A percentile compares a stretch with the other conserved stretches of the same genome.
Evolutionary conservation across 2,329 filamentous ascomycete species (phyloP).

Genomic region (Verruconis gallopava): DNA sequence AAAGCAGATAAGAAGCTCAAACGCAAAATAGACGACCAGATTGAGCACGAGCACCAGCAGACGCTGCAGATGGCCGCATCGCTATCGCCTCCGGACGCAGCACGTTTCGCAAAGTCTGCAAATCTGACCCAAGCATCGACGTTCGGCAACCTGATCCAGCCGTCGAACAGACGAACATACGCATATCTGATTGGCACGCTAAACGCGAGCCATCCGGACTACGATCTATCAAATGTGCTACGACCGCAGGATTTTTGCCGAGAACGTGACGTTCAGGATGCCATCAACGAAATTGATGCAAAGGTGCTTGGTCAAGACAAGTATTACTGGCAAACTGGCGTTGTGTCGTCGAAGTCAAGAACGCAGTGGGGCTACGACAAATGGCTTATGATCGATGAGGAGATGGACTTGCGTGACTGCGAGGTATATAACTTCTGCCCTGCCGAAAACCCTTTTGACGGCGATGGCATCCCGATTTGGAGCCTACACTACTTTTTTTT

Average conservation of each 20-base stretch:
- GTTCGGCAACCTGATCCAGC: slow-evolving; percentile 80
- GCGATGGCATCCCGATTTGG: slow-evolving; percentile 92
- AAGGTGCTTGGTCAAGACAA: slow-evolving; percentile 61
- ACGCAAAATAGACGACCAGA: slow-evolving; percentile 82
- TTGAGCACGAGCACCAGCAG: slow-evolving; percentile 84
- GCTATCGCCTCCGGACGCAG: slow-evolving; percentile 69
- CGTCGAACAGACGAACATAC: slow-evolving; percentile 80
- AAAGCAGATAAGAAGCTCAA: slow-evolving; percentile 95
- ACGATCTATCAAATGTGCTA: slow-evolving; percentile 90
- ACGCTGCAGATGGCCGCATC: slow-evolving; percentile 76
- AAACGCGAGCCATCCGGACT: slow-evolving; percentile 90
- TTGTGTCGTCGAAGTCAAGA: slow-evolving; percentile 20
- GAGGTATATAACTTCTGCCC: slow-evolving; percentile 82
- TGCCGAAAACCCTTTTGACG: slow-evolving; percentile 79
- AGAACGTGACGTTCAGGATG: slow-evolving; percentile 63
- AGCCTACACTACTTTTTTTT: slow-evolving; percentile 96
- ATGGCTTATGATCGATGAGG: slow-evolving; percentile 86
- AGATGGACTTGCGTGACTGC: slow-evolving; percentile 86
- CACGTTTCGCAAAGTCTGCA: slow-evolving; percentile 51
- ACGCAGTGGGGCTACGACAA: slow-evolving; percentile 76
- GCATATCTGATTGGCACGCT: slow-evolving; percentile 93
- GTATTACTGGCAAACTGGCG: slow-evolving; percentile 29
- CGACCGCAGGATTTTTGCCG: slow-evolving; percentile 81
- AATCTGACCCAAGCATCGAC: slow-evolving; percentile 79
- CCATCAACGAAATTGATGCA: slow-evolving; percentile 79